Base-by-base conservation (phyloP, 2,329 filamentous ascomycete species). In the Aureobasidium lini region DNA sequence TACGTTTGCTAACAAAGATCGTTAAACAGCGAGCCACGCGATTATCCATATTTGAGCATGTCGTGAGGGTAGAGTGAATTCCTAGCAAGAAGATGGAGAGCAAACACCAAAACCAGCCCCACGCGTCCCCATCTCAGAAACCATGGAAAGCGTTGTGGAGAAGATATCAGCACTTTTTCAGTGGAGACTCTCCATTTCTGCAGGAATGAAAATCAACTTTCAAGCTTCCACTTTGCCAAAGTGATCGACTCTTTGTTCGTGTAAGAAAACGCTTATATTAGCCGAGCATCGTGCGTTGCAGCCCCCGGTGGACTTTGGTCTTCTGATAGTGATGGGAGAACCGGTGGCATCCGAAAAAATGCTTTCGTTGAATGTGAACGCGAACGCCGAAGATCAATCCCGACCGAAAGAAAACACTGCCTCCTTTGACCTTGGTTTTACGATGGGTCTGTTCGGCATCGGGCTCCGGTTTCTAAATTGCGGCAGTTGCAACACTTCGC, bases 261-360 rank as follows among this genome's bases (percentile, higher is more conserved):
- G 36, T 56, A 28, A 53, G 13, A 36, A 53, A 56, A 56, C 29
- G 39, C 40, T 56, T 44, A n/a, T 56, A 44, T 56, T 44, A 56
- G 52, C 39, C 52, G 40, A 56, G 39, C 28, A 53, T 11, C 15
- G 6, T 42, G 37, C 15, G 23, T 23, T 23, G 23, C 23, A 23
- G 23, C 23, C 23, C 18, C 37, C 49, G 28, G 13, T 23, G 47
- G 18, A 39, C 31, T 16, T 10, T 42, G 47, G 34, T 36, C 8
- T 36, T 31, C 31, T 15, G 31, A 13, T 4, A 31, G 6, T 13
- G 9, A 32, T 42, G 1, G 23, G 23, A 23, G 23, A 23, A 23
- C 23, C 23, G 10, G 23, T 13, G 28, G n/a, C 37, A 53, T 53
- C 37, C 49, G 49, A 53, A 15, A 8, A 32, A 8, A 8, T 13